Base-by-base conservation (phyloP, 2,329 filamentous ascomycete species). In the Calonectria hongkongensis region DNA sequence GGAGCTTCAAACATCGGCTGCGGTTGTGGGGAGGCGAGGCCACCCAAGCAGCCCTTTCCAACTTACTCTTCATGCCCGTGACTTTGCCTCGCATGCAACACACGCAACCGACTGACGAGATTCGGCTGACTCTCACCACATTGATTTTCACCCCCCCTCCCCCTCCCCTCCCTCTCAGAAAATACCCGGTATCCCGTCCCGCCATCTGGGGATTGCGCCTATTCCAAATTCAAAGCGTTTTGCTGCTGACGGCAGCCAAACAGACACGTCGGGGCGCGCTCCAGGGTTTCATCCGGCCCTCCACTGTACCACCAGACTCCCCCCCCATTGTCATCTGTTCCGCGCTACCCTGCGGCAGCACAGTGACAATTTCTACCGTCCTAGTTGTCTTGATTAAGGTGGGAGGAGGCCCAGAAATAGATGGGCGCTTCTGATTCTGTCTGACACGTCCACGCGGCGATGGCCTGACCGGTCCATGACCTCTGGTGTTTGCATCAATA, bases 391-490 rank as follows among this genome's bases (percentile, higher is more conserved):
- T 33, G 28, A 60, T 41, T 43, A 13, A 45, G 45, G 30, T 30
- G 39, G 56, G 66, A 72, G 51, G 72, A 39, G 64, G 28, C 25
- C 62, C 66, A 50, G 67, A 65, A 73, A 70, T 66, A 76, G 68
- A 60, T 64, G 48, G 70, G 69, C 56, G 60, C 73, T 62, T 71
- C 69, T 68, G 45, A 8, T 50, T 76, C 64, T 63, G 71, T 65
- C 73, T 18, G 60, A 65, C 68, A 33, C 18, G 68, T 63, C 70
- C 68, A 75, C 70, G 72, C 75, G 66, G 36, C 47, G 65, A 74
- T 71, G 73, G 68, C 70, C 73, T 78, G 74, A 79, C 72, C 58
- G 41, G 68, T 69, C 27, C 21, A 12, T 18, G 36, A 27, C 36
- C 36, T 47, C 16, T 71, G 54, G 64, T n/a, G 15, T 66, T 39